Base-by-base conservation (phyloP, 2,329 filamentous ascomycete species). In the Mycosphaerella arachidis region DNA sequence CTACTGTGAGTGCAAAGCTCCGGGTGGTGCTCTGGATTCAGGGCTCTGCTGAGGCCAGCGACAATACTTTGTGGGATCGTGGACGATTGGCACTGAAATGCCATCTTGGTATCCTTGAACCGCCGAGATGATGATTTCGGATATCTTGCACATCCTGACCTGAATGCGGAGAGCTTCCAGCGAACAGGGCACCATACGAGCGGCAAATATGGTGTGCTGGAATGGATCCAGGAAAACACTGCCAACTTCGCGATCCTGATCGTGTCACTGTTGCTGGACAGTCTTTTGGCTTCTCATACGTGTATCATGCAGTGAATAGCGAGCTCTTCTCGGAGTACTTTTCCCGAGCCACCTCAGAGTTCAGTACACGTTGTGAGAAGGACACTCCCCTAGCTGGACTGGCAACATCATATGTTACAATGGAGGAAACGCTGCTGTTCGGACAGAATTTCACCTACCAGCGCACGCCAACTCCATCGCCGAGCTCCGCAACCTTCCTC, bases 71-170 rank as follows among this genome's bases (percentile, higher is more conserved):
- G 53, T 60, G 35, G 46, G 53, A 55, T 31, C 54, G 31, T 29
- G 46, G 33, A 18, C 18, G 45, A n/a, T 33, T 57, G 40, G 58
- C 58, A 29, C 6, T 46, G n/a, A 48, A 31, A 53, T 55, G 55
- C 87, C 40, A 73, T 87, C 43, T 80, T 77, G 30, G 77, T 87
- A 57, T 81, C 78, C 70, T 80, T 85, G 71, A 83, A 82, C 74
- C 83, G 87, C 70, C 80, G 86, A 3, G 78, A 88, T 57, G 85
- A 85, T 5, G 81, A 83, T 7, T 76, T 91, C 65, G 89, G 89
- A 0, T 91, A 91, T 72, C 72, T 89, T 35, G 82, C 84, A 9
- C 84, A 79, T 10, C 71, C 69, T 3, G 61, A 81, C 52, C 78
- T 81, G n/a, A 76, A 79, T 9, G 78, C 79, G 33, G 79, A 80